Percentiles rank a stretch among this genome's conserved stretches.
Conservation (phyloP, 495 filamentous ascomycete genomes). For the Talaromyces nanjingensis region DNA sequence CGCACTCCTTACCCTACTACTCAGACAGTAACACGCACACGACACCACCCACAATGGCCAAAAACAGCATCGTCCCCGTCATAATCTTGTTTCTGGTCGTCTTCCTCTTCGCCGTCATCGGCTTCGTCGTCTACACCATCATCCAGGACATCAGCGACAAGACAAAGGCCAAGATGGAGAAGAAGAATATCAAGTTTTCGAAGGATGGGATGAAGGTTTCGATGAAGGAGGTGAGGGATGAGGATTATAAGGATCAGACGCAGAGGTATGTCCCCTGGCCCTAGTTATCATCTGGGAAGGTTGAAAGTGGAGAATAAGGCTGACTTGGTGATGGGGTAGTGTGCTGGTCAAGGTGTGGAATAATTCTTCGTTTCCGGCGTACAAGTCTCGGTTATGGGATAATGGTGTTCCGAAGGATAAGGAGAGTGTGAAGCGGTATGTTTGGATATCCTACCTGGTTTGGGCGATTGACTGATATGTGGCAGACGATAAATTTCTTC, state of each 20-base stretch:
- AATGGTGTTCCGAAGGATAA: conserved; percentile 13
- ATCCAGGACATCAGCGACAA: conserved; percentile 59
- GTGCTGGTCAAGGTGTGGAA: conserved; percentile 76
- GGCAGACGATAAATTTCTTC: not conserved
- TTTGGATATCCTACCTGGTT: too few relatives aligned
- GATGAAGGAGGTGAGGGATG: conserved; percentile 65
- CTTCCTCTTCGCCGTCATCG: conserved; percentile 53
- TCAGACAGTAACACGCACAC: not conserved
- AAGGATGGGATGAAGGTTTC: conserved; percentile 81
- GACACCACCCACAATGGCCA: conserved; percentile 11
- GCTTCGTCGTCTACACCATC: conserved; percentile 68
- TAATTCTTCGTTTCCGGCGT: conserved; percentile 50
- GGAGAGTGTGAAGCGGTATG: conserved; percentile 1
- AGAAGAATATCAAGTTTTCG: conserved; percentile 71
- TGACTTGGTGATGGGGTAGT: conserved; percentile 20
- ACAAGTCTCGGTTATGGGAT: conserved; percentile 54
- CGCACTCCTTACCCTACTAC: not conserved
- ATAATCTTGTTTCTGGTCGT: conserved; percentile 64
- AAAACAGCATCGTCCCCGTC: conserved; percentile 62
- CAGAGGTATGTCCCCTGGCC: too few relatives aligned
- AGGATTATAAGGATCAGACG: conserved; percentile 75
- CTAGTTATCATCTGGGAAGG: too few relatives aligned
- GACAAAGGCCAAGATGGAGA: conserved; percentile 69
- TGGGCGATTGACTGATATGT: not conserved
- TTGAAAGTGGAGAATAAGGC: not conserved